phyloP scores from a whole-genome alignment of 495 filamentous ascomycete species.

The Amorphotheca resinae region DNA sequence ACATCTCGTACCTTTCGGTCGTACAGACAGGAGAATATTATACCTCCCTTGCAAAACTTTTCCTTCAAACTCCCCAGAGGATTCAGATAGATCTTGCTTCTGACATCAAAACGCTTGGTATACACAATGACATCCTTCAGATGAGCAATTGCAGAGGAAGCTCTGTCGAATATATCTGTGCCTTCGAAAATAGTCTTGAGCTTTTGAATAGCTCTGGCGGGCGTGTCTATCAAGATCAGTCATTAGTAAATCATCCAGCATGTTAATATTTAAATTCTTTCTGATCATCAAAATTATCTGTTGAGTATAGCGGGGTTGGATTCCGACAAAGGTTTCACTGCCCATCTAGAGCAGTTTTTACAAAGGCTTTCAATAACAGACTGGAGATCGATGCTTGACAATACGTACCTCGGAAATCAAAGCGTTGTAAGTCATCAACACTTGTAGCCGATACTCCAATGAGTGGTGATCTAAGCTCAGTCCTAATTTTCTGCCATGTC shows the following conservation, averaged over 20 bases:
- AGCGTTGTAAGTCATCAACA: constrained; percentile 76
- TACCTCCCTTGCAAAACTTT: constrained; percentile 76
- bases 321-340: too few relatives aligned
- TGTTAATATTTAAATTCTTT: too few relatives aligned
- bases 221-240: constrained; percentile 43
- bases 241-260: not conserved
- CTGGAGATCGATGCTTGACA: not conserved
- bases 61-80: constrained; percentile 85
- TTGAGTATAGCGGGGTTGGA: too few relatives aligned
- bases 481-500: constrained; percentile 75
- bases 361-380: not conserved
- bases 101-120: constrained; percentile 58
- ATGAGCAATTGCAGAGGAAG: constrained; percentile 65
- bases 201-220: constrained; percentile 58
- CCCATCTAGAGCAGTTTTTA: too few relatives aligned
- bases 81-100: constrained; percentile 69
- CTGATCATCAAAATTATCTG: too few relatives aligned
- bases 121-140: constrained; percentile 64
- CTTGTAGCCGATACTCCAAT: constrained; percentile 81
- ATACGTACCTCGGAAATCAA: constrained; percentile 69
- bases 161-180: constrained; percentile 49
- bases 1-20: constrained; percentile 75
- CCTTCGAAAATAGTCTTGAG: constrained; percentile 64
- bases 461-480: constrained; percentile 65
- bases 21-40: constrained; percentile 84